Evolutionary conservation across 1,284 basidiomycete genomes (phyloP).

Genomic region (Clitocybe nebularis): DNA sequence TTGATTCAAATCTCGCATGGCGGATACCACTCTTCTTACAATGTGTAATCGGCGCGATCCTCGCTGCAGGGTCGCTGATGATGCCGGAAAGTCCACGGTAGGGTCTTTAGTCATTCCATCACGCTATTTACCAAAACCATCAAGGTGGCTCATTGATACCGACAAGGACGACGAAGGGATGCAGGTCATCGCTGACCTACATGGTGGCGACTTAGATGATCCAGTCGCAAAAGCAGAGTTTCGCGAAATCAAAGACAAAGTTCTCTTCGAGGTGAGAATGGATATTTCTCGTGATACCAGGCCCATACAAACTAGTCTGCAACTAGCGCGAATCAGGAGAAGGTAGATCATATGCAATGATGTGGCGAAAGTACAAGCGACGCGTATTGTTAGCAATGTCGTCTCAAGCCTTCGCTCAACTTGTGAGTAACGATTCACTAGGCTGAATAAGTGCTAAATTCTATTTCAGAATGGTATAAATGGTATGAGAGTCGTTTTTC

Average conservation of each 20-base stretch:
- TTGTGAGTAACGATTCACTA: constrained; percentile 47
- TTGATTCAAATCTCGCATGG: constrained; percentile 82
- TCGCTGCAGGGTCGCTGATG: constrained; percentile 81
- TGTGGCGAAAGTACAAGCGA: constrained; percentile 89
- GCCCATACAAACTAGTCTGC: too few species aligned
- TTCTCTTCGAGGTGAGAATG: constrained; percentile 68
- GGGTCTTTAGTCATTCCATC: constrained; percentile 11
- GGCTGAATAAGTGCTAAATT: constrained; percentile 9
- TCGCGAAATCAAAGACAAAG: constrained; percentile 89
- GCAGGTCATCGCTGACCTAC: constrained; percentile 85
- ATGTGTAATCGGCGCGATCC: constrained; percentile 82
- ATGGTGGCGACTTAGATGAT: constrained; percentile 79
- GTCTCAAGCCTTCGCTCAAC: constrained; percentile 94
- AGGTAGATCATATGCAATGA: constrained; percentile 73
- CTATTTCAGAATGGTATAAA: constrained; percentile 79
- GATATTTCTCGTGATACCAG: too few species aligned
- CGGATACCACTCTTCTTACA: constrained; percentile 81
- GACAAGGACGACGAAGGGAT: constrained; percentile 86
- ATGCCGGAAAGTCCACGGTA: constrained; percentile 93
- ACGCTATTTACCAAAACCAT: constrained; percentile 6
- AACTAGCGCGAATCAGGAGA: constrained; percentile 68
- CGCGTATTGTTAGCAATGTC: constrained; percentile 95
- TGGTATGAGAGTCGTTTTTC: constrained; percentile 39
- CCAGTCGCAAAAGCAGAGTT: constrained; percentile 80
- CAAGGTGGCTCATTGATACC: constrained; percentile 88